Evolutionary conservation across 257 asterid genomes (phyloP).

Genomic region (Rauvolfia tetraphylla): DNA sequence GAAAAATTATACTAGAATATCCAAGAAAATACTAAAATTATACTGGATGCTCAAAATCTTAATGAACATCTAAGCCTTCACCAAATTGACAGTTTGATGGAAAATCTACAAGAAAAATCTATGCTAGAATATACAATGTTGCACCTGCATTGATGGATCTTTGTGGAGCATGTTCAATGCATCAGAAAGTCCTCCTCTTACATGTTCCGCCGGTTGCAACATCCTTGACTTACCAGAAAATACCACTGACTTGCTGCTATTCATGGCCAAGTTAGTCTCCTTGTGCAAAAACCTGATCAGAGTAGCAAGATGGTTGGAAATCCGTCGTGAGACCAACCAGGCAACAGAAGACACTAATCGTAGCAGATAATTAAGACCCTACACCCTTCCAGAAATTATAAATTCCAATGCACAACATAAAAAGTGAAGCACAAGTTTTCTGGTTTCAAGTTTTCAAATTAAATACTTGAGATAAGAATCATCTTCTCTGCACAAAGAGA

Average conservation of each 20-base stretch:
- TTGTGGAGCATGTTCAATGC: conserved; percentile 48
- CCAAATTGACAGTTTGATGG: not conserved
- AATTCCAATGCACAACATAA: too few species aligned
- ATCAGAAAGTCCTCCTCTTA: conserved; percentile 25
- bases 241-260: conserved; percentile 21
- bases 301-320: not conserved
- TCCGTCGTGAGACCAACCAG: too few species aligned
- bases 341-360: not conserved
- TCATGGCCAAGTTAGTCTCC: conserved; percentile 19
- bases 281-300: conserved; percentile 42
- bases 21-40: too few species aligned
- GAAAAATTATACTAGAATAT: too few species aligned
- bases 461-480: too few species aligned
- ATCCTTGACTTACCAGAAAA: conserved; percentile 16
- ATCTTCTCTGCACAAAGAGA: too few species aligned
- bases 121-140: not conserved
- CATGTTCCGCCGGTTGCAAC: conserved; percentile 43
- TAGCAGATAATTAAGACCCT: too few species aligned
- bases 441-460: too few species aligned
- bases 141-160: conserved; percentile 53
- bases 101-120: not conserved
- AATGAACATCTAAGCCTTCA: not conserved
- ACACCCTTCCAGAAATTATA: too few species aligned
- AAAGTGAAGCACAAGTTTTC: too few species aligned
- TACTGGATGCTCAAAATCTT: not conserved